Conservation (phyloP, 2,329 filamentous ascomycete genomes). For the Cytospora mali region DNA sequence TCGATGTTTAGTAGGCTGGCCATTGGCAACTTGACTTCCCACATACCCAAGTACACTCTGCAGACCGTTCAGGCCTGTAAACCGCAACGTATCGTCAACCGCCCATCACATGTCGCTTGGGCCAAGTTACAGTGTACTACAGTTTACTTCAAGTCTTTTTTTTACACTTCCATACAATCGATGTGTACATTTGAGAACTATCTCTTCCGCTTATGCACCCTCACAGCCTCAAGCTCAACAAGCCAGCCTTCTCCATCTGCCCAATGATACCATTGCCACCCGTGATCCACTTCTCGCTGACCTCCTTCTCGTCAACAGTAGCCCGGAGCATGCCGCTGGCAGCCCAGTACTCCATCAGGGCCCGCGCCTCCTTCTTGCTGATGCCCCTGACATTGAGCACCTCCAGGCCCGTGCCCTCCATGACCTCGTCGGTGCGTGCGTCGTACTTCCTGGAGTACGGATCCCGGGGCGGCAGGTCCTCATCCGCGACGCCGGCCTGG, state of each 20-base stretch:
- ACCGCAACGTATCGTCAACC: too few species aligned
- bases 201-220: neutral
- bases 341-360: constrained; percentile 92
- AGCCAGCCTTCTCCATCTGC: constrained; percentile 74
- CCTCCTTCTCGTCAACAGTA: constrained; percentile 68
- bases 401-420: constrained; percentile 48
- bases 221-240: constrained; percentile 53
- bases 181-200: constrained; percentile 26
- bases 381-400: constrained; percentile 67
- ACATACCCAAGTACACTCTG: neutral
- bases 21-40: neutral
- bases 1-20: neutral
- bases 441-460: constrained; percentile 62
- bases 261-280: constrained; percentile 80
- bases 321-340: constrained; percentile 77
- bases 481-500: constrained; percentile 38
- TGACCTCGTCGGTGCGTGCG: constrained; percentile 54
- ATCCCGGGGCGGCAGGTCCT: constrained; percentile 43
- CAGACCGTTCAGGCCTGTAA: neutral
- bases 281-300: constrained; percentile 83
- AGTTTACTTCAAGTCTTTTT: neutral
- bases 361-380: constrained; percentile 72
- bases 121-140: neutral
- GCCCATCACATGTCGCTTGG: neutral
- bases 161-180: constrained; percentile 26